These are phyloP conservation scores for Plantago rigida DNA, from an alignment of 305 asterid species.

Conservation along the genomic window DNA sequence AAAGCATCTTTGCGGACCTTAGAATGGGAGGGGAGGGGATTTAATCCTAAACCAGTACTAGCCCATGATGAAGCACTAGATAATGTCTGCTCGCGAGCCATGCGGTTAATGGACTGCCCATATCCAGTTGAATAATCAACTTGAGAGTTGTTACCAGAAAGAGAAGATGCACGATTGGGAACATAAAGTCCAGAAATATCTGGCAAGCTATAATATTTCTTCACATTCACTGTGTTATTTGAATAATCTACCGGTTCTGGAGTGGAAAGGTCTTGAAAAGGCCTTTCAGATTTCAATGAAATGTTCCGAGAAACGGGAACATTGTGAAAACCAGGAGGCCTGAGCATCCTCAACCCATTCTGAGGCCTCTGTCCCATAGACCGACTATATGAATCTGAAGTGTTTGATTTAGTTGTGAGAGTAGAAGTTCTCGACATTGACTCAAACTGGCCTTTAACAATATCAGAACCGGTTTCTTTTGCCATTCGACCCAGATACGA, in stretches of 20 bases:
- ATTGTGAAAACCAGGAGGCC: constrained; percentile 88
- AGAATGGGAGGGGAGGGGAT: constrained; percentile 51
- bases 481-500: constrained; percentile 46
- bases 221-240: constrained; percentile 38
- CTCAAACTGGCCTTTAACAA: constrained; percentile 41
- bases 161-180: constrained; percentile 43
- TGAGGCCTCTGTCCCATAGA: constrained; percentile 49
- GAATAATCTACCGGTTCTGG: constrained; percentile 42
- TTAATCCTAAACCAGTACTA: constrained; percentile 41
- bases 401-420: constrained; percentile 36
- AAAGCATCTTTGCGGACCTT: constrained; percentile 52
- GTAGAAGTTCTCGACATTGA: constrained; percentile 34
- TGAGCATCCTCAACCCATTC: constrained; percentile 44
- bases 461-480: constrained; percentile 42
- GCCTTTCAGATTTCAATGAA: constrained; percentile 54
- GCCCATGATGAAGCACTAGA: constrained; percentile 38
- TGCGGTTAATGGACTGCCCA: constrained; percentile 38
- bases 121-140: constrained; percentile 40
- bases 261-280: constrained; percentile 36
- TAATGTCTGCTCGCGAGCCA: constrained; percentile 37
- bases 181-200: constrained; percentile 67
- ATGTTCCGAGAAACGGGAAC: constrained; percentile 59
- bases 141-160: constrained; percentile 32
- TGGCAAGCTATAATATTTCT: constrained; percentile 81
- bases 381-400: constrained; percentile 41